Evolutionary conservation across 495 filamentous ascomycete genomes (phyloP).

Genomic region (Parmelia sp.): DNA sequence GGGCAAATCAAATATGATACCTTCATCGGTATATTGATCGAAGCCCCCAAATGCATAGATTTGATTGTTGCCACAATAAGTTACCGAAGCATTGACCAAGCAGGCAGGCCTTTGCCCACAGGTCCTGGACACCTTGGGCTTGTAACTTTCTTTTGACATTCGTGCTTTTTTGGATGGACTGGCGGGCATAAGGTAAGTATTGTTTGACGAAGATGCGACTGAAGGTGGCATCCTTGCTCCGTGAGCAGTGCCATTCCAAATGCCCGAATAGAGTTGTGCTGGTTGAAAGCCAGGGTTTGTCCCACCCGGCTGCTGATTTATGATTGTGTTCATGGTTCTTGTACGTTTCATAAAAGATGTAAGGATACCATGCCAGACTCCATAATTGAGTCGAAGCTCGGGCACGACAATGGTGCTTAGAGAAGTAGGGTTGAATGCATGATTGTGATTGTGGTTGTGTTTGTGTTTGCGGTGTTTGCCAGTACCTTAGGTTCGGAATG

Average conservation of each 20-base stretch:
- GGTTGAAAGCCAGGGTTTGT: slow-evolving; percentile 9
- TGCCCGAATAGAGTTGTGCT: not conserved
- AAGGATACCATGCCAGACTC: not conserved
- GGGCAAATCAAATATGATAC: slow-evolving; percentile 30
- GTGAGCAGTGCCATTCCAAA: slow-evolving; percentile 12
- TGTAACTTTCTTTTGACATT: slow-evolving; percentile 60
- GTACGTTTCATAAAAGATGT: not conserved
- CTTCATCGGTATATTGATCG: slow-evolving; percentile 96
- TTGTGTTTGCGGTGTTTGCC: too few relatives aligned
- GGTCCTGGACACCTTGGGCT: slow-evolving; percentile 71
- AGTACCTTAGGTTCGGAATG: not conserved
- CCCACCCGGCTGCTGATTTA: slow-evolving; percentile 11
- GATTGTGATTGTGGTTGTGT: too few relatives aligned
- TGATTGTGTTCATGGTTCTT: slow-evolving; percentile 1
- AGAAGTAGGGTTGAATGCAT: not conserved
- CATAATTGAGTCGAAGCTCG: not conserved
- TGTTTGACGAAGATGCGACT: slow-evolving; percentile 43
- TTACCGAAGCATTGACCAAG: slow-evolving; percentile 95
- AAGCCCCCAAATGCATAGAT: slow-evolving; percentile 99
- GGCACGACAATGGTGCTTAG: not conserved
- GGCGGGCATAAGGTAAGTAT: slow-evolving; percentile 79
- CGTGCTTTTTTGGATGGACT: slow-evolving; percentile 61
- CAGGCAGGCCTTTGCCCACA: slow-evolving; percentile 87
- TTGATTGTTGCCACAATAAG: slow-evolving; percentile 88
- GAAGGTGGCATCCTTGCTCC: slow-evolving; percentile 37